Base-by-base conservation (phyloP, 192 early-diverging fungal species). In the Radiomyces spectabilis region DNA sequence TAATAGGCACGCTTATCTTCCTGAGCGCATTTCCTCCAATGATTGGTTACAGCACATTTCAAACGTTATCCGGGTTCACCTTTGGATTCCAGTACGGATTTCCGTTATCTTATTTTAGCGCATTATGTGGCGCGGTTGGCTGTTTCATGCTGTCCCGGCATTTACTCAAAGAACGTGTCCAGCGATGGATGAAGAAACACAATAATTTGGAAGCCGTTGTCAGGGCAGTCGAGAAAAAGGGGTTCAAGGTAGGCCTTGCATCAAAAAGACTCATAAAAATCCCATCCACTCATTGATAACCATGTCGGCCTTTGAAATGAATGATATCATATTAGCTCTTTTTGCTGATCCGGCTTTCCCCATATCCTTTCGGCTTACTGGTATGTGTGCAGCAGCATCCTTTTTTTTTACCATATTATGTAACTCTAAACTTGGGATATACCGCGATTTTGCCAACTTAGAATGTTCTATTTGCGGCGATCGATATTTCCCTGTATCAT, bases 341-440 rank as follows among this genome's bases (percentile, higher is more conserved):
- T 34, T 64, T 82, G 0, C 47, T 88, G 26, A 85, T 88, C 55
- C 70, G 86, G 0, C 41, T 88, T 26, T 84, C 84, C 6, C 86
- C 86, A 6, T 88, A 88, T 61, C 86, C 86, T 13, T 86, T 74
- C 63, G 80, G 75, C 41, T 55, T 88, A 7, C 64, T 85, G 59
- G 66, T 68, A 61, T 8, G 32, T 30, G 24, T 43, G 12, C 4
- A 33, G 0, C 5, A 53, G 24, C 10, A 25, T 22, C n/a, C n/a
- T n/a, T n/a, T n/a, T n/a, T n/a, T n/a, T n/a, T n/a, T n/a, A n/a
- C n/a, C n/a, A n/a, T n/a, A n/a, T n/a, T n/a, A n/a, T n/a, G n/a
- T n/a, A n/a, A 26, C 4, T 9, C 8, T 26, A 6, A 33, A 13
- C 0, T 53, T 26, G 8, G 9, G 3, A 16, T 7, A 26, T 19